These are phyloP conservation scores for Ceratobasidium sp. DNA, from an alignment of 1,284 basidiomycete genomes.

Conservation along the genomic window DNA sequence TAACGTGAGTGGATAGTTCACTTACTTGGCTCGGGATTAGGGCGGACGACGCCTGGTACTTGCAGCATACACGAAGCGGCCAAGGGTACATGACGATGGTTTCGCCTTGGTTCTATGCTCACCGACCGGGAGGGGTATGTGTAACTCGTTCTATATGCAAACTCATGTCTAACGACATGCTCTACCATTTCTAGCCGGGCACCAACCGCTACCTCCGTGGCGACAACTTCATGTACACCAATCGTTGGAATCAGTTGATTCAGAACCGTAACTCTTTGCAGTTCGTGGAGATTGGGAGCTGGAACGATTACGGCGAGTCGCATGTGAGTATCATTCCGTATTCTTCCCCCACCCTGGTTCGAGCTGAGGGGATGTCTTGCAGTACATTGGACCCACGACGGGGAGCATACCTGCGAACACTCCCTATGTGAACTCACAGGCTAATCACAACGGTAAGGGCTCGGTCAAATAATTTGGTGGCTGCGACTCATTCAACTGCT, in stretches of 20 bases:
- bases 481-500: background rate
- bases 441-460: background rate
- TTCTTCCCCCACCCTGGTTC: too few species aligned
- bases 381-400: slow-evolving; percentile 44
- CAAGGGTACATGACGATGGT: slow-evolving; percentile 60
- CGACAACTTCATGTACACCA: slow-evolving; percentile 59
- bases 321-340: background rate
- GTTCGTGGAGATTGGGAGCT: slow-evolving; percentile 58
- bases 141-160: background rate
- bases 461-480: background rate
- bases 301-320: slow-evolving; percentile 50
- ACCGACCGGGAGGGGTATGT: slow-evolving; percentile 54
- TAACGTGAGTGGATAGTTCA: too few species aligned
- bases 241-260: slow-evolving; percentile 59
- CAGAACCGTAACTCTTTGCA: slow-evolving; percentile 55
- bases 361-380: background rate
- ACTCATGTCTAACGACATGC: background rate
- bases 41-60: slow-evolving; percentile 50
- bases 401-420: slow-evolving; percentile 21
- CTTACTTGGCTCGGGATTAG: background rate
- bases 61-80: slow-evolving; percentile 54
- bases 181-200: slow-evolving; percentile 5
- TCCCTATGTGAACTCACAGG: background rate
- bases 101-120: slow-evolving; percentile 60
- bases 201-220: slow-evolving; percentile 61